These are phyloP conservation scores for Pseudohyphozyma bogoriensis DNA, from an alignment of 768 basidiomycete genomes.

Conservation along the genomic window DNA sequence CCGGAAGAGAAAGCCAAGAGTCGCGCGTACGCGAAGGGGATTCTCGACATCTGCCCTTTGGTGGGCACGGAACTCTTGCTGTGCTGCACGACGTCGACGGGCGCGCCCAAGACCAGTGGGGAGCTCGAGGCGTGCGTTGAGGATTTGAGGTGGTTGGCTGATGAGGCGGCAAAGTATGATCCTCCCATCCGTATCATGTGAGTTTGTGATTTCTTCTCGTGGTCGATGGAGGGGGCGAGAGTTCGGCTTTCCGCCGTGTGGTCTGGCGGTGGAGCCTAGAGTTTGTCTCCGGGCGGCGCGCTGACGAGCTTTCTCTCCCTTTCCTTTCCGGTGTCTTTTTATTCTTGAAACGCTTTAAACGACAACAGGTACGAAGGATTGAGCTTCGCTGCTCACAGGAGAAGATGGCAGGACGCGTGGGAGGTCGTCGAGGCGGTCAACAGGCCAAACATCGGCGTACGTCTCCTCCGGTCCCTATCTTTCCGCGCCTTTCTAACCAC, in stretches of 20 bases:
- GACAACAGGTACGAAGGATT: constrained; percentile 31
- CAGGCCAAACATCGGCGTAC: constrained; percentile 41
- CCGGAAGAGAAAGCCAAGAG: constrained; percentile 33
- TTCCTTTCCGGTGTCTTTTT: too few relatives aligned
- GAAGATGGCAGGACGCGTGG: constrained; percentile 41
- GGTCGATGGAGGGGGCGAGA: too few relatives aligned
- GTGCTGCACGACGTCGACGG: constrained; percentile 39
- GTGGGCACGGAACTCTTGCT: constrained; percentile 39
- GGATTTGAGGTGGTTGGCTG: constrained; percentile 38
- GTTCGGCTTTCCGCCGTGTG: too few relatives aligned
- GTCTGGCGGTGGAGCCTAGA: too few relatives aligned
- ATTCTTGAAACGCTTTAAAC: too few relatives aligned
- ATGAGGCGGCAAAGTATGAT: constrained; percentile 36
- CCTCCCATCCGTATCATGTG: constrained; percentile 30
- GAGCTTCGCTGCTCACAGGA: constrained; percentile 39
- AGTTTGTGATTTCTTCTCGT: too few relatives aligned
- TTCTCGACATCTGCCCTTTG: constrained; percentile 36
- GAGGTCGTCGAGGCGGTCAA: constrained; percentile 38
- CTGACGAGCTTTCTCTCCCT: too few relatives aligned
- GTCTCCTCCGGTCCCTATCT: too few relatives aligned
- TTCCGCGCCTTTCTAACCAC: too few relatives aligned
- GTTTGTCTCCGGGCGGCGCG: too few relatives aligned
- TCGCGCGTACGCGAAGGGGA: constrained; percentile 36
- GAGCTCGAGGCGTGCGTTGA: constrained; percentile 28
- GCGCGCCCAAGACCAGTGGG: constrained; percentile 27